Percentiles rank a stretch among this genome's conserved stretches.
Evolutionary conservation across 78 protist species (phyloP).

Genomic region (Dictyostelium brefeldianum): DNA sequence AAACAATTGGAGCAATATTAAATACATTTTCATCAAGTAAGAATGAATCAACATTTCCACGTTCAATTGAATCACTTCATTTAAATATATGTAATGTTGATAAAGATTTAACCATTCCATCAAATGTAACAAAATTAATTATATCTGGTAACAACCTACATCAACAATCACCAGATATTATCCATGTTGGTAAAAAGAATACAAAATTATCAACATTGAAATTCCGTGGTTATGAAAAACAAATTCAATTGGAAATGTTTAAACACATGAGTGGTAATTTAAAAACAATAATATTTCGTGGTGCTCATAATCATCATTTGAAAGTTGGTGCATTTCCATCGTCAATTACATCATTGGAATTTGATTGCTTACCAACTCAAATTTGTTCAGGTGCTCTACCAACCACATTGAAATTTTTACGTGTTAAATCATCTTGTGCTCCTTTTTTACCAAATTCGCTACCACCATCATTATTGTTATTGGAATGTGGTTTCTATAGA

Average conservation of each 20-base stretch:
- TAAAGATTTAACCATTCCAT: not conserved
- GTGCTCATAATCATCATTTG: not conserved
- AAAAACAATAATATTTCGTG: not conserved
- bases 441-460: not conserved
- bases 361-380: not conserved
- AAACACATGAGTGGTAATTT: not conserved
- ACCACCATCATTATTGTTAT: not conserved
- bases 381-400: not conserved
- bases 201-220: not conserved
- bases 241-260: not conserved
- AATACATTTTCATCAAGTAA: not conserved
- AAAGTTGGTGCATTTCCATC: not conserved
- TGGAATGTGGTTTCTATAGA: not conserved
- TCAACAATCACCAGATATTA: not conserved
- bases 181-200: not conserved
- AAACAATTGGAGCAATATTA: not conserved
- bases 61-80: not conserved
- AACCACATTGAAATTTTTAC: not conserved
- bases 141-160: not conserved
- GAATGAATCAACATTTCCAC: not conserved
- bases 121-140: not conserved
- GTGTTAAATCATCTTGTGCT: constrained; percentile 6
- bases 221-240: constrained; percentile 3
- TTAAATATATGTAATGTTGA: not conserved
- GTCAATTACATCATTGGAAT: not conserved